Evolutionary conservation across 345 rosid species (phyloP), one percentile per base, ranked within the genome.

Genomic region (Angophora floribunda): DNA sequence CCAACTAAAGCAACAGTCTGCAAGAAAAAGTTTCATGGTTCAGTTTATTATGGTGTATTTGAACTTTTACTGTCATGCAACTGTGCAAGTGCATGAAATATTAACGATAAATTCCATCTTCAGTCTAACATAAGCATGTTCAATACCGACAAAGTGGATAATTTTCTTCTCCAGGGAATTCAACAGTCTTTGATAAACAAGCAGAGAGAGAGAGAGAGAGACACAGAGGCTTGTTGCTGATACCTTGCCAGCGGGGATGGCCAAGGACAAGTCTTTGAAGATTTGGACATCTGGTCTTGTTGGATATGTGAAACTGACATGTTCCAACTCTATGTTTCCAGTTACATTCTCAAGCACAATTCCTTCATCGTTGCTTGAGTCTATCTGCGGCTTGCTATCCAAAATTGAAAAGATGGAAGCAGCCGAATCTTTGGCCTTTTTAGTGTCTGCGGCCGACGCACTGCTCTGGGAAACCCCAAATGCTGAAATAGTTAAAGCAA

Each of bases 231-330:
- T 32, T 28, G 82, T 41, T 8, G 41, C 7, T 51, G 51, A 47
- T 90, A 95, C 99, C 98, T 96, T 96, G 65, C 99, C 98, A 13
- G 97, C 92, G 21, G 98, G 98, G n/a, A 97, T 94, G 65, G 41
- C 90, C 88, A 95, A 88, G 59, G 93, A 91, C 53, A 97, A 86
- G 87, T 95, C 97, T n/a, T 88, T 90, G 88, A 97, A 95, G 45
- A 97, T 94, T 86, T 94, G 96, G 88, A 96, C 91, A 65, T 95
- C 95, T 6, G 97, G 98, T 87, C 99, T 86, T 80, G 92, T 91
- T 7, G 97, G 96, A 59, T 95, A 97, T 82, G 85, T 94, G 93
- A 97, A 97, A 90, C 93, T 93, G 93, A 97, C 96, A 91, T 96
- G 95, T 80, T 91, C 91, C 14, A 97, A 88, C 88, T 92, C 94